These are phyloP conservation scores for Elsinoe fawcettii DNA, from an alignment of 2,329 filamentous ascomycete genomes.

Conservation along the genomic window DNA sequence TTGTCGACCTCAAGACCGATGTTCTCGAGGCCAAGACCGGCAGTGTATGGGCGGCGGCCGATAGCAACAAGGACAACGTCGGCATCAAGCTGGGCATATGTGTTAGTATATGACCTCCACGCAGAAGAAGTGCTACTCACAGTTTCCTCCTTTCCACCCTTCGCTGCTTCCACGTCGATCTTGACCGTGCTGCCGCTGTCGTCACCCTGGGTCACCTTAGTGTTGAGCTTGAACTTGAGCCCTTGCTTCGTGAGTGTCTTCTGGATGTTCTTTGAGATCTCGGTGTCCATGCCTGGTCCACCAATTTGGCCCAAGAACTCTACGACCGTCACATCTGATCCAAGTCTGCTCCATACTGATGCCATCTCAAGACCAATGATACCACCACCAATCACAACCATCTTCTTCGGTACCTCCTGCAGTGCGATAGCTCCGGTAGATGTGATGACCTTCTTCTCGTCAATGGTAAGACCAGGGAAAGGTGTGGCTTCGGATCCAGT, in stretches of 20 bases:
- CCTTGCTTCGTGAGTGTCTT: constrained; percentile 95
- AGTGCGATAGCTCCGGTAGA: constrained; percentile 91
- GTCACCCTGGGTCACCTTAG: constrained; percentile 86
- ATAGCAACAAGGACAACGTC: constrained; percentile 96
- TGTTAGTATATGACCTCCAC: constrained; percentile 21
- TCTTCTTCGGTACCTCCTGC: constrained; percentile 84
- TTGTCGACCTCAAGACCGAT: constrained; percentile 88
- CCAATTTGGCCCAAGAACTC: constrained; percentile 96
- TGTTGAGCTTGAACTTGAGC: constrained; percentile 95
- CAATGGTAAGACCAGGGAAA: constrained; percentile 90
- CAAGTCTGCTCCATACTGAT: constrained; percentile 93
- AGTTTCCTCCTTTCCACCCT: constrained; percentile 90
- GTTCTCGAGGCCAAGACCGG: constrained; percentile 86
- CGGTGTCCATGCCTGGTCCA: constrained; percentile 92
- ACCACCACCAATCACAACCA: constrained; percentile 95
- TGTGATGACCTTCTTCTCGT: constrained; percentile 95
- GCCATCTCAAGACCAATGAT: constrained; percentile 98
- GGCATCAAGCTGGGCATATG: constrained; percentile 61
- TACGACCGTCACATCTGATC: constrained; percentile 90
- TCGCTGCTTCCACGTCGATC: constrained; percentile 81
- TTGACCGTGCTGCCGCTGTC: constrained; percentile 68
- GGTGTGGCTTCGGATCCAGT: constrained; percentile 93
- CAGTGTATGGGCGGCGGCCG: constrained; percentile 88
- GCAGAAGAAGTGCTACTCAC: constrained; percentile 44
- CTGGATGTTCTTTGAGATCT: constrained; percentile 84